phyloP scores from a whole-genome alignment of 2,329 filamentous ascomycete genomes.

The Aureobasidium sp. region DNA sequence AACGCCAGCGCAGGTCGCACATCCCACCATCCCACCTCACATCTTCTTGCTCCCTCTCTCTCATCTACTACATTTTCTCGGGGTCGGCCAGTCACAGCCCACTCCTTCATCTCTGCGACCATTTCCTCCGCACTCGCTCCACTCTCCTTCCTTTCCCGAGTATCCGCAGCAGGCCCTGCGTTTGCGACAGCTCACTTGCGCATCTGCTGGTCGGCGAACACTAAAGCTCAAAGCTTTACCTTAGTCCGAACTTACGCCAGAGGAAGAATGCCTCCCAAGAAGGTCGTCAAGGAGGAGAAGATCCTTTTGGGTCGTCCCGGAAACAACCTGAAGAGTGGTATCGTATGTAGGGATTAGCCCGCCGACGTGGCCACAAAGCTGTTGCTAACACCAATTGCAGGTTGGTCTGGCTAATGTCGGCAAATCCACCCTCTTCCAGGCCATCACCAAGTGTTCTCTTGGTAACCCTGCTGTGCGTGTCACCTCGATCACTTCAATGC shows the following conservation, averaged over 20 bases:
- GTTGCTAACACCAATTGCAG: slow-evolving; percentile 39
- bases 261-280: slow-evolving; percentile 93
- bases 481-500: slow-evolving; percentile 9
- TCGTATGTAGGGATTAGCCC: slow-evolving; percentile 56
- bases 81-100: slow-evolving; percentile 24
- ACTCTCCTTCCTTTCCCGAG: slow-evolving; percentile 18
- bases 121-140: slow-evolving; percentile 23
- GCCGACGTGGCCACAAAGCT: slow-evolving; percentile 16
- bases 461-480: slow-evolving; percentile 86
- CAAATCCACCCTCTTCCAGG: slow-evolving; percentile 99
- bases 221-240: slow-evolving; percentile 12
- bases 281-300: slow-evolving; percentile 86
- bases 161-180: slow-evolving; percentile 29
- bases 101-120: slow-evolving; percentile 19
- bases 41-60: not conserved
- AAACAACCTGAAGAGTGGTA: slow-evolving; percentile 98
- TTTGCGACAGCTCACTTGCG: slow-evolving; percentile 17
- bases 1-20: not conserved
- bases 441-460: slow-evolving; percentile 93
- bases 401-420: slow-evolving; percentile 98
- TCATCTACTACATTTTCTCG: not conserved
- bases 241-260: slow-evolving; percentile 43
- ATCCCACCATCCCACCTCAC: slow-evolving; percentile 5
- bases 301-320: slow-evolving; percentile 89
- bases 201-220: slow-evolving; percentile 15